Percentiles rank a stretch among this genome's conserved stretches.
Evolutionary conservation across 139 green algal genomes (phyloP).

Genomic region (Asterochloris sp.): DNA sequence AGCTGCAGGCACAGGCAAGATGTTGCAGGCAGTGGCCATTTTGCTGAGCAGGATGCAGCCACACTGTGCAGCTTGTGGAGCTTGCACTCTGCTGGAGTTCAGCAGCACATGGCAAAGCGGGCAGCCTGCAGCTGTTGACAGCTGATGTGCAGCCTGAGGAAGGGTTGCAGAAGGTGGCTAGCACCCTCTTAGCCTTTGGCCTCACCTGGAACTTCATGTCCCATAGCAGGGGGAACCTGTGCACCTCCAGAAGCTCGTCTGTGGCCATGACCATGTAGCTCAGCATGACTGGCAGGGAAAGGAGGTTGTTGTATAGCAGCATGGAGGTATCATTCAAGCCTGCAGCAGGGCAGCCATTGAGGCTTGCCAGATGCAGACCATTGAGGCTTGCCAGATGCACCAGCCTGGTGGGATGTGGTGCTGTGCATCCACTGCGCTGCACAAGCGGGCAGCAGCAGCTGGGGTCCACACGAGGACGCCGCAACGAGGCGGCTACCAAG

Average conservation of each 20-base stretch:
- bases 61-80: background rate
- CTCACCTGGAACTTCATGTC: conserved; percentile 34
- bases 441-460: background rate
- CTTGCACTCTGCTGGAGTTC: background rate
- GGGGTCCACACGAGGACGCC: too few relatives aligned
- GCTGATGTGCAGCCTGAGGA: too few relatives aligned
- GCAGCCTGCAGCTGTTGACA: too few relatives aligned
- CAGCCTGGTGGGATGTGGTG: too few relatives aligned
- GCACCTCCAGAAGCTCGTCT: conserved; percentile 30
- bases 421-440: too few relatives aligned
- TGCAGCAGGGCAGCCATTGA: conserved; percentile 4
- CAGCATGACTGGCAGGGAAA: conserved; percentile 48
- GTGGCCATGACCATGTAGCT: conserved; percentile 32
- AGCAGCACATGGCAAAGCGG: too few relatives aligned
- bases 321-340: conserved; percentile 38
- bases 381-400: too few relatives aligned
- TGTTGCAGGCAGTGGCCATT: background rate
- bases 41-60: too few relatives aligned
- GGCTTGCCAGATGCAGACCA: background rate
- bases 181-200: background rate
- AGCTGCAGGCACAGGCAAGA: conserved; percentile 13
- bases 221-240: conserved; percentile 20
- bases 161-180: too few relatives aligned
- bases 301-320: conserved; percentile 54
- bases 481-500: too few relatives aligned